A percentile compares a stretch with the other conserved stretches of the same genome.
phyloP scores from a whole-genome alignment of 352 stramenopile genomes.

The Phytophthora nicotianae region DNA sequence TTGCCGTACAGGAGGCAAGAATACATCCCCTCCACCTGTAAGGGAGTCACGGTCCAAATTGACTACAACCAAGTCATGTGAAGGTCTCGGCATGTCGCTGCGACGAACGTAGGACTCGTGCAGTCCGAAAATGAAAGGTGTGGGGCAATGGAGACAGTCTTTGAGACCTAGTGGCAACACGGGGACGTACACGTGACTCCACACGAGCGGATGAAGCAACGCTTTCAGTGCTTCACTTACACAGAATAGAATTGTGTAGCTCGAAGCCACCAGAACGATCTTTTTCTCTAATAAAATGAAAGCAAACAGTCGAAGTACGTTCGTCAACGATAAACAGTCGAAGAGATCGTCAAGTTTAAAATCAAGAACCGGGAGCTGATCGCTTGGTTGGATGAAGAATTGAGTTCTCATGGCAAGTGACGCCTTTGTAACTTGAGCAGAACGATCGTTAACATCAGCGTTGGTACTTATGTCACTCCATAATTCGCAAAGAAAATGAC shows the following conservation, averaged over 20 bases:
- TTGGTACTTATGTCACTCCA: constrained; percentile 15
- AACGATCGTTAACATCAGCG: background rate
- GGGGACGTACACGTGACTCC: constrained; percentile 82
- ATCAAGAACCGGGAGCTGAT: constrained; percentile 34
- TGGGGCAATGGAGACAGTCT: constrained; percentile 76
- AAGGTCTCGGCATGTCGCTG: constrained; percentile 53
- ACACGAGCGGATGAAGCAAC: constrained; percentile 65
- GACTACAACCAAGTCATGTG: constrained; percentile 57
- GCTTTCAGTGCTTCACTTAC: constrained; percentile 57
- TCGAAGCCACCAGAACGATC: constrained; percentile 71
- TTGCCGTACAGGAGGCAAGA: constrained; percentile 42
- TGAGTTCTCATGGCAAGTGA: constrained; percentile 11
- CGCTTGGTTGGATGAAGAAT: background rate
- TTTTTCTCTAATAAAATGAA: constrained; percentile 75
- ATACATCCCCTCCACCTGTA: constrained; percentile 51
- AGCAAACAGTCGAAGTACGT: constrained; percentile 67
- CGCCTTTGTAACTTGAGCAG: constrained; percentile 2
- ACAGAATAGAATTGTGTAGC: constrained; percentile 65
- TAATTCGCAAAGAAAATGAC: constrained; percentile 41
- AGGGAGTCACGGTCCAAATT: constrained; percentile 63
- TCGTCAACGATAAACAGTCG: constrained; percentile 58
- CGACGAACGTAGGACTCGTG: constrained; percentile 61
- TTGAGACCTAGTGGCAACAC: constrained; percentile 67
- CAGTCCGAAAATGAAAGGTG: constrained; percentile 79
- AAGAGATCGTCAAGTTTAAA: constrained; percentile 54